Base-by-base conservation (phyloP, 139 green algal genomes). In the Pleodorina starrii region DNA sequence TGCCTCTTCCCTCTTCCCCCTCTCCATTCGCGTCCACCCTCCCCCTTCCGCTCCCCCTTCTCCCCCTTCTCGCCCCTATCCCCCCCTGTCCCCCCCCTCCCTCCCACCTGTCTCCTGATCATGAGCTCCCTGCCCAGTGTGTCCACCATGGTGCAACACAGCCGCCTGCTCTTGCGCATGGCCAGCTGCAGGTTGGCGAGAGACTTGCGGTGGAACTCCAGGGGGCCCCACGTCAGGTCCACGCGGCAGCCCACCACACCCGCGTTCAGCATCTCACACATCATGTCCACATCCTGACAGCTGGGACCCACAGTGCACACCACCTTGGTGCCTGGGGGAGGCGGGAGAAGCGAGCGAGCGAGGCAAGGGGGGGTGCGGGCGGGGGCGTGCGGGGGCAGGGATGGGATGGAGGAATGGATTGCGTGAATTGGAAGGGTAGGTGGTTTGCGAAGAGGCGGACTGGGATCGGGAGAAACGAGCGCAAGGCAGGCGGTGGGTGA, bases 111-210 rank as follows among this genome's bases (percentile, higher is more conserved):
- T 35, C 96, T 90, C 17, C 93, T 85, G 73, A 97, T 91, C 86
- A 95, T 94, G 63, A 98, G 89, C 89, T 98, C 97, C 5, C 97
- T 92, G 1, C 97, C 97, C 51, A 98, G 90, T 14, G 94, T 96
- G 92, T 99, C 97, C 42, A 98, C 80, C 92, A 98, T 95, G 29
- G 97, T 96, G 21, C 95, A 95, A 71, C 96, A 98, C 63, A 98
- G 87, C 50, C 94, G 93, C 40, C 94, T 86, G 5, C 93, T 94
- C 42, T 89, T 89, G 48, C 92, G 91, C 95, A 98, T 97, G 21
- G 97, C 96, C 54, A 95, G 93, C 68, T 94, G 86, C 83, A 95
- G 91, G 89, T 97, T 97, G 19, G 91, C 59, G 84, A 98, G 93
- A 3, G 94, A 97, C 48, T 87, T 90, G 44, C 91, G 89, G 93